These are phyloP conservation scores for Gonium pectorale DNA, from an alignment of 139 green algal genomes.

Conservation along the genomic window DNA sequence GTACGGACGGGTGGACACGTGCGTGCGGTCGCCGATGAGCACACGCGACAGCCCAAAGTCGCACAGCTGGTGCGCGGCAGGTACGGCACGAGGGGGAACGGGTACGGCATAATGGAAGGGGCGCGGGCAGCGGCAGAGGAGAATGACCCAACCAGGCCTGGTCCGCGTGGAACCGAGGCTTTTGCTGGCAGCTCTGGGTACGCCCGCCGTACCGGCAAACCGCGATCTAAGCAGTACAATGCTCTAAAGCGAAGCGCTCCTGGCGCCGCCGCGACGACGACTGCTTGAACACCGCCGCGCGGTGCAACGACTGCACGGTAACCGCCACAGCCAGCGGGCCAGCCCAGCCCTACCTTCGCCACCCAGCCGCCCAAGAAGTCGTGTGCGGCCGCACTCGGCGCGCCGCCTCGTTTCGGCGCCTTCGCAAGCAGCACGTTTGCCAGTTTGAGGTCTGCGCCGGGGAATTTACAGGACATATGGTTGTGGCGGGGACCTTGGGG, in stretches of 20 bases:
- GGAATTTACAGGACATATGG: not conserved
- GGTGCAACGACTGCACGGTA: too few relatives aligned
- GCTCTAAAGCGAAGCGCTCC: too few relatives aligned
- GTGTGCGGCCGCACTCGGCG: not conserved
- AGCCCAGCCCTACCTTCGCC: slow-evolving; percentile 23
- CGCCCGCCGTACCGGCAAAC: too few relatives aligned
- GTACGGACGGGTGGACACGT: slow-evolving; percentile 35
- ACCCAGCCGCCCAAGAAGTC: slow-evolving; percentile 14
- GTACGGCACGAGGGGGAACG: not conserved
- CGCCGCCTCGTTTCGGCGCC: not conserved
- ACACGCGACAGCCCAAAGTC: slow-evolving; percentile 34
- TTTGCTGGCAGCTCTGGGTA: too few relatives aligned
- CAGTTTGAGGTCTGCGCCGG: slow-evolving; percentile 32
- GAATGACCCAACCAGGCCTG: too few relatives aligned
- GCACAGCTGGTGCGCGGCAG: not conserved
- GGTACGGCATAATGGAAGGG: too few relatives aligned
- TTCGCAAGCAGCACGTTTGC: slow-evolving; percentile 26
- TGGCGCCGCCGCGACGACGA: too few relatives aligned
- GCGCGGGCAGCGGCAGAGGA: not conserved
- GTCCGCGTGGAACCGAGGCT: too few relatives aligned
- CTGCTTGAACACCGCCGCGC: too few relatives aligned
- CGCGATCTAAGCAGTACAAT: too few relatives aligned
- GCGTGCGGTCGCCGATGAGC: slow-evolving; percentile 13
- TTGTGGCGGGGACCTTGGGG: too few relatives aligned
- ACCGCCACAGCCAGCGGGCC: too few relatives aligned